phyloP scores from a whole-genome alignment of 108 stramenopile genomes.

The Nitzschia inconspicua region DNA sequence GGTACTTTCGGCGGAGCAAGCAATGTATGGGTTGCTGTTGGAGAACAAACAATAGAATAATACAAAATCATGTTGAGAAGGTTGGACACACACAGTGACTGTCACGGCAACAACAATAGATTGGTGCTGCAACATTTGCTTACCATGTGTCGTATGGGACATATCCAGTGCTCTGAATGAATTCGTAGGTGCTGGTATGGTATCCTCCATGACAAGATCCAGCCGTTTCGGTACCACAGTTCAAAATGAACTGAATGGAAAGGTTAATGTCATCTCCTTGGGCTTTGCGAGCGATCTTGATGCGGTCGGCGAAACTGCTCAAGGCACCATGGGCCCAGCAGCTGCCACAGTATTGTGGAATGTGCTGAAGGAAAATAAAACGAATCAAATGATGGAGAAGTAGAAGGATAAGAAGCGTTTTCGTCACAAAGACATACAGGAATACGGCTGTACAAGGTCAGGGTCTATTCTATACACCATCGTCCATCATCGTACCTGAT shows the following conservation, averaged over 20 bases:
- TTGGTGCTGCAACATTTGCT: background rate
- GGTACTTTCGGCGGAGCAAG: slow-evolving; percentile 73
- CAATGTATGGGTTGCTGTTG: slow-evolving; percentile 20
- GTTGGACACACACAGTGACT: background rate
- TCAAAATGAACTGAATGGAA: slow-evolving; percentile 62
- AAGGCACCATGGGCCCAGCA: slow-evolving; percentile 92
- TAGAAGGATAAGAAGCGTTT: too few relatives aligned
- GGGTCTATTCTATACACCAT: too few relatives aligned
- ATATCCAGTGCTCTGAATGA: slow-evolving; percentile 51
- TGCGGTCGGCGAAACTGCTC: slow-evolving; percentile 79
- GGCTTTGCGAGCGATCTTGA: slow-evolving; percentile 81
- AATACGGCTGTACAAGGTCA: too few relatives aligned
- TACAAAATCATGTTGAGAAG: background rate
- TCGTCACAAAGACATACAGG: too few relatives aligned
- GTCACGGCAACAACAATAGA: background rate
- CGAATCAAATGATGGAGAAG: background rate
- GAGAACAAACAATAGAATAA: background rate
- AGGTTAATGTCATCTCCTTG: slow-evolving; percentile 61
- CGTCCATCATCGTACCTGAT: too few relatives aligned
- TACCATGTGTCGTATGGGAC: slow-evolving; percentile 64
- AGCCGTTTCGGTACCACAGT: slow-evolving; percentile 64
- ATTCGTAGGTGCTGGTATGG: slow-evolving; percentile 72
- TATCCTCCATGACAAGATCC: slow-evolving; percentile 68
- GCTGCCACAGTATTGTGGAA: slow-evolving; percentile 73
- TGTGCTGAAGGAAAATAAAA: slow-evolving; percentile 53